Evolutionary conservation across 163 green algal genomes (phyloP), one percentile per base, ranked within the genome.

Genomic region (Volvox carteri): DNA sequence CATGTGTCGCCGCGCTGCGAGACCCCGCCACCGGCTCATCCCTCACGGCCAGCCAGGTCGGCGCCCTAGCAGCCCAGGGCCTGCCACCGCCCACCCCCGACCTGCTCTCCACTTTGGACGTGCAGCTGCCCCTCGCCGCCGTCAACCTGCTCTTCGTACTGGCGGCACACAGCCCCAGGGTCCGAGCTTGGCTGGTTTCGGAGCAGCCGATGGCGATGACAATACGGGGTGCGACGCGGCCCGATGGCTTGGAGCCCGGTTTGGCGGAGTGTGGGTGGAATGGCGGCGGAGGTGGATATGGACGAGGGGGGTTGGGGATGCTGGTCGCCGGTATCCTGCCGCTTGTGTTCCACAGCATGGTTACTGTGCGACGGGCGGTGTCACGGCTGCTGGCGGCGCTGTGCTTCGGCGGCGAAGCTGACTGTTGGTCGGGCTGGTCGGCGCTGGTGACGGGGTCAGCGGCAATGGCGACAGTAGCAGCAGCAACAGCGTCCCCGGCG

Each of bases 91-190:
- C 84, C 37, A 42, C 54, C 1, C 84, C 72, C 39, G 84, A 89
- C 84, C 54, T 87, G 4, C 77, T 90, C 2, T 85, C 72, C 42
- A 77, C 80, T n/a, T 87, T 93, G 60, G 91, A 94, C 76, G 87
- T 94, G 78, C 90, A 94, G 86, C 90, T 96, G 56, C 89, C 90
- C 0, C 39, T 92, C 28, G 90, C 93, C 19, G 86, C 76, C 28
- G 46, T 93, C 58, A 91, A 94, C 75, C 89, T 96, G 86, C 86
- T 95, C 68, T 91, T 84, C 30, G 92, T 86, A n/a, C 56, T 93
- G 48, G 79, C 79, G 1, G 78, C 78, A 18, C 35, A 30, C 42
- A 93, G 90, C 77, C 28, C 56, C 18, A 16, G 78, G 23, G 85
- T 67, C 14, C 84, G 90, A 8, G 50, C 16, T 0, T 91, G 91